Conservation (phyloP, 2,329 filamentous ascomycete genomes). For the Scortechinia acanthostroma region DNA sequence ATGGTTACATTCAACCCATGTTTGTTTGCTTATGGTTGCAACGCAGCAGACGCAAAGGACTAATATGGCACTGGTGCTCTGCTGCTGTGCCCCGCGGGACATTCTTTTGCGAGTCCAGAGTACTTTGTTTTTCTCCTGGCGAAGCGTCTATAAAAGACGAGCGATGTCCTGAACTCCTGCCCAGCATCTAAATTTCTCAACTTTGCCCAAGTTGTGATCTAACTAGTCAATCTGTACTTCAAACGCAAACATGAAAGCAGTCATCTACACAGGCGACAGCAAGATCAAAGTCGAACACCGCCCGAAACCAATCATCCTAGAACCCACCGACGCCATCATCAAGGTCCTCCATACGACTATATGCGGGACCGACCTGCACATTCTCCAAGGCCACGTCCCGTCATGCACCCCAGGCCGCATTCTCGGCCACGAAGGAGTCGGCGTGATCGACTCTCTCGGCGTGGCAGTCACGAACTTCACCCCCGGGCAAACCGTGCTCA, state of each 20-base stretch:
- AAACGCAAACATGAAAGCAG: constrained; percentile 31
- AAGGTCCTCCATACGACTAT: constrained; percentile 37
- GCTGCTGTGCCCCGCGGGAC: too few species aligned
- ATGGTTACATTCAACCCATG: too few species aligned
- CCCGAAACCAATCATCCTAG: constrained; percentile 27
- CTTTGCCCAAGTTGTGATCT: neutral
- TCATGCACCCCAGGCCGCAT: constrained; percentile 33
- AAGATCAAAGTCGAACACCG: constrained; percentile 27
- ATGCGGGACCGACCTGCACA: constrained; percentile 48
- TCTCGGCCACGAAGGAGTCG: constrained; percentile 45
- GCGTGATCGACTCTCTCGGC: constrained; percentile 34
- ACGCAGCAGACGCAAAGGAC: too few species aligned
- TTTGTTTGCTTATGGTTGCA: too few species aligned
- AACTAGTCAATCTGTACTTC: neutral
- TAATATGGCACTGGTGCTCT: too few species aligned
- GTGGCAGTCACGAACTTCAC: constrained; percentile 33
- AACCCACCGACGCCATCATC: constrained; percentile 37
- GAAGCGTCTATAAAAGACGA: too few species aligned
- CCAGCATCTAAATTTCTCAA: too few species aligned
- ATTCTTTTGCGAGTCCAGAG: too few species aligned
- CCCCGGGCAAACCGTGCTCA: constrained; percentile 40
- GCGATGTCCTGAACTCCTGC: too few species aligned
- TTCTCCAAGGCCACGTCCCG: constrained; percentile 42
- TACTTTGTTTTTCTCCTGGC: too few species aligned
- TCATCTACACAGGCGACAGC: constrained; percentile 28